Evolutionary conservation across 2,329 filamentous ascomycete species (phyloP), one percentile per base, ranked within the genome.

Genomic region (Cercospora beticola): DNA sequence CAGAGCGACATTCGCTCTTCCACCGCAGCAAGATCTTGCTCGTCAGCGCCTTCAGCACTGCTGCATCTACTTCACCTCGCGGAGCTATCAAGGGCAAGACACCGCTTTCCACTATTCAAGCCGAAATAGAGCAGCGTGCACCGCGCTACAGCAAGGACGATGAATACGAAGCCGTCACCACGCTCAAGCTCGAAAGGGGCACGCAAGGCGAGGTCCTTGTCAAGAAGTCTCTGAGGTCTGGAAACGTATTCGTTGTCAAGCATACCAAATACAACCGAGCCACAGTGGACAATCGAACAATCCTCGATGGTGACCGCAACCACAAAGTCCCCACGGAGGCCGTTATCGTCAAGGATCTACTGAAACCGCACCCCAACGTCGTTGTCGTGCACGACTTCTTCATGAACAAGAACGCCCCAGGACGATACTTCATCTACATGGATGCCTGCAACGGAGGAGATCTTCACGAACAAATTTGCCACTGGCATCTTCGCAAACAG

Each of bases 361-460:
- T 66, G 9, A 52, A 40, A n/a, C 54, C 64, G 2, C 65, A 63
- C 23, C 49, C 16, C 14, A 58, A 62, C n/a, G 28, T 62, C 33
- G 52, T 67, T 14, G 16, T 26, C 14, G 16, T 63, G 14, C 33
- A 62, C 21, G 33, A 16, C 10, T 40, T 40, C 33, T 40, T 16
- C 33, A 40, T 40, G 33, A n/a, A 40, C 33, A 40, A 40, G 33
- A 40, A 40, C 33, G 33, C 14, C 14, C 33, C 33, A 16, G 33
- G 33, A 40, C 33, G 33, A 40, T 40, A 40, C 33, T 43, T 18
- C 21, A 33, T 67, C 7, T 67, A 57, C 58, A 67, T 62, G 18
- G 21, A 67, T 43, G 18, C 18, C 4, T 70, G 68, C 58, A 31
- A 31, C 5, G 70, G 65, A 21, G 71, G 71, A 12, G 71, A 73